A percentile compares a stretch with the other conserved stretches of the same genome.
Conservation (phyloP, 352 stramenopile species). For the Pythium dissotocum region DNA sequence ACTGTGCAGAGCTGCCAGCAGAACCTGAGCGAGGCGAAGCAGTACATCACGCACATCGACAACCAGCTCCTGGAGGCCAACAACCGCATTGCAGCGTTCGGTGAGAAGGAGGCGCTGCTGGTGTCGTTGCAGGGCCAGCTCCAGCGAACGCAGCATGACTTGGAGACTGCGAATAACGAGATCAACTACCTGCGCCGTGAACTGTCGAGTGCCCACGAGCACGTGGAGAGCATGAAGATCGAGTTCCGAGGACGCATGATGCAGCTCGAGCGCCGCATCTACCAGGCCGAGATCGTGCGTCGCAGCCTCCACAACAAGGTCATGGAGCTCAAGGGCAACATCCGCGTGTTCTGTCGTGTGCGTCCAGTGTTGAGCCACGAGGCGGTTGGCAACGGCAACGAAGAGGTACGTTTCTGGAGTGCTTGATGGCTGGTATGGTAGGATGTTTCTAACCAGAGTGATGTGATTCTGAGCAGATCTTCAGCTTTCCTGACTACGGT, state of each 20-base stretch:
- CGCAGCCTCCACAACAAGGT: constrained; percentile 90
- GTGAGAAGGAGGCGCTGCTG: constrained; percentile 45
- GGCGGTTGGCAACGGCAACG: constrained; percentile 30
- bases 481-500: constrained; percentile 70
- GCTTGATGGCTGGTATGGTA: background rate
- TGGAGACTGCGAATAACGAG: constrained; percentile 23
- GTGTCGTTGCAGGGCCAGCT: constrained; percentile 39
- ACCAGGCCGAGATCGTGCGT: constrained; percentile 68
- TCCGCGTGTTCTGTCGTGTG: constrained; percentile 95
- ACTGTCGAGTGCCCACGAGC: constrained; percentile 26
- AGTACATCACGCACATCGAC: constrained; percentile 37
- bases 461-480: constrained; percentile 43
- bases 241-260: constrained; percentile 37
- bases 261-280: constrained; percentile 51
- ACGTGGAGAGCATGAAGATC: constrained; percentile 25
- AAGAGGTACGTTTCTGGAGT: constrained; percentile 41
- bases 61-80: constrained; percentile 36
- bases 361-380: constrained; percentile 87
- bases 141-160: constrained; percentile 32
- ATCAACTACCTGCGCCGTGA: constrained; percentile 25
- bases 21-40: constrained; percentile 29
- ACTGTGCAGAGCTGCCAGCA: constrained; percentile 32
- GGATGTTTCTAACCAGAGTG: background rate
- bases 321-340: constrained; percentile 97
- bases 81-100: constrained; percentile 27